Evolutionary conservation across 306 rosid species (phyloP).

Genomic region (Aeschynomene evenia): DNA sequence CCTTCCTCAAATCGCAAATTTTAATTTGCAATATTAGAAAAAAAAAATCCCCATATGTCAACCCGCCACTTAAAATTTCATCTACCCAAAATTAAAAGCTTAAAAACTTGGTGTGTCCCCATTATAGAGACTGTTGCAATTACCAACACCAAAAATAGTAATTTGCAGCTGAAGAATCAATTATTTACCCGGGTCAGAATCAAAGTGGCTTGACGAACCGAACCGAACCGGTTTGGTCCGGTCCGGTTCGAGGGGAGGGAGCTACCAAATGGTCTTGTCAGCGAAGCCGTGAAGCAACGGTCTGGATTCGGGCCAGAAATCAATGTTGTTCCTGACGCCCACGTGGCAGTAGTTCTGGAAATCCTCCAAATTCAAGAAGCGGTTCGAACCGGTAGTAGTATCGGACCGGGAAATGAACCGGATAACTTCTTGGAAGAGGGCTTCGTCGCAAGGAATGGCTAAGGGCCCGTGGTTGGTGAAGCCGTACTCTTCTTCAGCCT

Average conservation of each 20-base stretch:
- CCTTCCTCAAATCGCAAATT: background rate
- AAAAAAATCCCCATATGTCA: too few species aligned
- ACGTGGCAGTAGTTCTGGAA: slow-evolving; percentile 58
- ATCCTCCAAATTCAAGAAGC: slow-evolving; percentile 56
- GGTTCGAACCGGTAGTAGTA: slow-evolving; percentile 30
- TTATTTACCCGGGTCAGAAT: too few species aligned
- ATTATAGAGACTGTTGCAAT: too few species aligned
- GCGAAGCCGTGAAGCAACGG: slow-evolving; percentile 67
- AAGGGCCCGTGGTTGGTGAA: slow-evolving; percentile 69
- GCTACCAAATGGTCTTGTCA: slow-evolving; percentile 62
- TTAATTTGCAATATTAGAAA: too few species aligned
- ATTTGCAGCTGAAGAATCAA: background rate
- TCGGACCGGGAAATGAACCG: slow-evolving; percentile 64
- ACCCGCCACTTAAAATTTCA: too few species aligned
- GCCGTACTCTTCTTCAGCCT: slow-evolving; percentile 88
- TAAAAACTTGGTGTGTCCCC: too few species aligned
- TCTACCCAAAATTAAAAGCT: too few species aligned
- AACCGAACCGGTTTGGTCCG: background rate
- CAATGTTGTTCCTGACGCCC: slow-evolving; percentile 44
- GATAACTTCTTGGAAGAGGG: slow-evolving; percentile 58
- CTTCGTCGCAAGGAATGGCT: slow-evolving; percentile 86
- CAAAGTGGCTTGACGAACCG: background rate
- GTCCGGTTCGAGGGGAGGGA: background rate
- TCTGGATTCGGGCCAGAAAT: slow-evolving; percentile 78
- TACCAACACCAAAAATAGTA: background rate